Evolutionary conservation across 2,329 filamentous ascomycete species (phyloP), one percentile per base, ranked within the genome.

Genomic region (Fusarium caatingaense): DNA sequence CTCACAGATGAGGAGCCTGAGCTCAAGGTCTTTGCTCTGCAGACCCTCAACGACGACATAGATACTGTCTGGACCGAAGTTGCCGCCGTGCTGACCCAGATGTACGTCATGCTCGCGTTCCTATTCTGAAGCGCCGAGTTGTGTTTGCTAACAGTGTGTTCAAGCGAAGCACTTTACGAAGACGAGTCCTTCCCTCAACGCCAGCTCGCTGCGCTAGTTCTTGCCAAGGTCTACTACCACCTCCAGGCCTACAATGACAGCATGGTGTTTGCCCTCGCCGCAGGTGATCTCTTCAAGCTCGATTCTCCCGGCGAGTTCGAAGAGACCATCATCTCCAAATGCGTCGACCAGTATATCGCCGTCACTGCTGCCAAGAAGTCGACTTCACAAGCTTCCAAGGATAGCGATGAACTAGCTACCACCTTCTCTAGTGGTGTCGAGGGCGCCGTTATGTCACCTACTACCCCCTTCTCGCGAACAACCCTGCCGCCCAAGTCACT

Each of bases 181-280:
- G 95, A 99, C 83, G 93, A 97, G 76, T 88, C 89, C 65, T 99
- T 99, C 78, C 92, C 94, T 50, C 92, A 99, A 81, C 93, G 95
- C 77, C 93, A 96, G 80, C 91, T 99, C 60, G 96, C 96, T 58
- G 96, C 96, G 56, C 87, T 99, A 51, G 94, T 99, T 57, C 92
- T 97, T 45, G 92, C 96, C 74, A 99, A 99, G 87, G 94, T 98
- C 73, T 99, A 98, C 85, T 99, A 98, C 79, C 96, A 99, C 79
- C 90, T 99, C 56, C 94, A 98, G 83, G 96, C 96, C 80, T 99
- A 99, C 85, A 96, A 98, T 79, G 96, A 99, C 84, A 98, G 95
- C 82, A 98, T 99, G 95, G 92, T 93, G 55, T 98, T 99, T 81
- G 96, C 96, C 69, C 89, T 99, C 47, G 94, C 94, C 63, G 94